phyloP scores from a whole-genome alignment of 371 early-diverging fungal species.

The Mucor irregularis region DNA sequence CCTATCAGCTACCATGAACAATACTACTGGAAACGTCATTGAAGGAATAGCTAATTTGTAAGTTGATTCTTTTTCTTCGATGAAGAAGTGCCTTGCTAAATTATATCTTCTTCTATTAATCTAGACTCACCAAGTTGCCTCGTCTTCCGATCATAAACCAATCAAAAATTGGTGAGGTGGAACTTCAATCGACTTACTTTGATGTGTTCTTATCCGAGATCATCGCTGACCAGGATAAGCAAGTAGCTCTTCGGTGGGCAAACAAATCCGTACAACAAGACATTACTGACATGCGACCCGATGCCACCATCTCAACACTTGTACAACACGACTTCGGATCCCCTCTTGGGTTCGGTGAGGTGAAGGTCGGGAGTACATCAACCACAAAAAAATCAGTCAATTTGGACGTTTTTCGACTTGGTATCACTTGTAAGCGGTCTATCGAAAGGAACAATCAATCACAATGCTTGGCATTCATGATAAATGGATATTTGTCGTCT shows the following conservation, averaged over 20 bases:
- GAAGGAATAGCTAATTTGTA: slow-evolving; percentile 24
- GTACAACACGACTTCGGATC: slow-evolving; percentile 19
- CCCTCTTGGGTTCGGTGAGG: slow-evolving; percentile 23
- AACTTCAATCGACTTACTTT: slow-evolving; percentile 20
- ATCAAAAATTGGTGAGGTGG: slow-evolving; percentile 17
- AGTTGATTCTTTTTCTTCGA: slow-evolving; percentile 20
- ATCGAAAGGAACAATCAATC: slow-evolving; percentile 17
- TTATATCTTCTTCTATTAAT: slow-evolving; percentile 23
- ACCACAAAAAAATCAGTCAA: slow-evolving; percentile 22
- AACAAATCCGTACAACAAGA: slow-evolving; percentile 14
- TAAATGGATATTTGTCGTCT: slow-evolving; percentile 22
- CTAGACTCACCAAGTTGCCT: slow-evolving; percentile 19
- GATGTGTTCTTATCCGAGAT: slow-evolving; percentile 12
- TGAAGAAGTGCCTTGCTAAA: slow-evolving; percentile 19
- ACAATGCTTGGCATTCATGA: slow-evolving; percentile 22
- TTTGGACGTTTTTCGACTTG: slow-evolving; percentile 23
- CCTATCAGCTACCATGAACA: slow-evolving; percentile 19
- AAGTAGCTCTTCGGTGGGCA: slow-evolving; percentile 14
- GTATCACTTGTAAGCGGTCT: slow-evolving; percentile 22
- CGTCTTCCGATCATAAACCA: slow-evolving; percentile 11
- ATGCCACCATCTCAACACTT: slow-evolving; percentile 19
- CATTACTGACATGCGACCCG: slow-evolving; percentile 12
- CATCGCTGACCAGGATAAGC: slow-evolving; percentile 15
- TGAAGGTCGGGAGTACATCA: slow-evolving; percentile 19
- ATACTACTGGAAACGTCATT: slow-evolving; percentile 15